Evolutionary conservation across 306 rosid species (phyloP), one percentile per base, ranked within the genome.

Genomic region (Castanea mollissima): DNA sequence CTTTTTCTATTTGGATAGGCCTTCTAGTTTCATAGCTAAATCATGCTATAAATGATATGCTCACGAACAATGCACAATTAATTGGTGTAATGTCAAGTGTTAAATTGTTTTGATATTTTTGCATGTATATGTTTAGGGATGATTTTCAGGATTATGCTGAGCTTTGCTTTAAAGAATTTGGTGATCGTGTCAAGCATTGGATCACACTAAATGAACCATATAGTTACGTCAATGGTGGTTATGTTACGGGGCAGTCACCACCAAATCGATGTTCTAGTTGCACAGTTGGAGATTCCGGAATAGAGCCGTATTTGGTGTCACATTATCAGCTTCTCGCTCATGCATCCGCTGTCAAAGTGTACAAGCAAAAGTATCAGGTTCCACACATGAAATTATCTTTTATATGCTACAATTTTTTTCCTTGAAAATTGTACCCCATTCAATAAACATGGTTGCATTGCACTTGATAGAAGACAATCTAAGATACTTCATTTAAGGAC

Each of bases 251-350:
- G 9, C 0, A 0, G 0, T 49, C 71, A 29, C 89, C 92, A 21
- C 91, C 89, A 0, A 86, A 84, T 4, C 83, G 86, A 16, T 84
- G 94, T 49, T 89, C 88, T 0, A 15, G 55, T 1, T 87, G 93
- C 81, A 81, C 59, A 0, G 84, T 85, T 3, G 92, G 92, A 9
- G 83, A 89, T 75, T 89, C 90, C 1, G 83, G 57, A 1, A 81
- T 55, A 0, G 91, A 89, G 73, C 92, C 92, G 0, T 88, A 88
- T 56, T 0, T 88, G 19, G 89, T 77, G 13, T 2, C 85, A 11
- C 94, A 90, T 23, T 3, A 88, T 46, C 83, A 63, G 5, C 79
- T 87, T 58, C 87, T 87, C 27, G 81, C 93, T 80, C 91, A 89
- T 89, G 92, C 90, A 21, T 68, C 80, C 2, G 85, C 80, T 0